These are phyloP conservation scores for Hirsutella minnesotensis DNA, from an alignment of 2,329 filamentous ascomycete genomes.

Conservation along the genomic window DNA sequence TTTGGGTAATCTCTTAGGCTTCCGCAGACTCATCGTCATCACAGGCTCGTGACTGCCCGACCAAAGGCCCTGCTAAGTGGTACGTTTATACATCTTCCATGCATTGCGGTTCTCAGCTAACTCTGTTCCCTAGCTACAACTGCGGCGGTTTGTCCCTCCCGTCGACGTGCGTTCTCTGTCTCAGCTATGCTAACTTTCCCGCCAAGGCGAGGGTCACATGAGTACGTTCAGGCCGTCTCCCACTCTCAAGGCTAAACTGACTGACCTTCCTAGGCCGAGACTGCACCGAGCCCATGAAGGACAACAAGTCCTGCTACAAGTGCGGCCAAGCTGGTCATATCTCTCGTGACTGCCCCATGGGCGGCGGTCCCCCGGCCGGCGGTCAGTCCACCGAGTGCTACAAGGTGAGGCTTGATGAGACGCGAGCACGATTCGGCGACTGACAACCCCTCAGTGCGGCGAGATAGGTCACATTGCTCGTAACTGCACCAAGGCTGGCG, in stretches of 20 bases:
- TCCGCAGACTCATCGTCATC: not conserved
- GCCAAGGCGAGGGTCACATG: constrained; percentile 57
- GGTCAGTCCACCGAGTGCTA: constrained; percentile 65
- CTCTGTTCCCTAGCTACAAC: constrained; percentile 54
- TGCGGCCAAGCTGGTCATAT: constrained; percentile 82
- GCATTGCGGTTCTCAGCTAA: not conserved
- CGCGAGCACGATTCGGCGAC: not conserved
- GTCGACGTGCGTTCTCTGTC: not conserved
- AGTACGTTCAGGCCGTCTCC: constrained; percentile 40
- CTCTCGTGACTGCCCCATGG: constrained; percentile 69
- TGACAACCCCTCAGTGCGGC: constrained; percentile 53
- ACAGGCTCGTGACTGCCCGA: constrained; percentile 76
- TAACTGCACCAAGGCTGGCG: constrained; percentile 62
- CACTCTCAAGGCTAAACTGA: not conserved
- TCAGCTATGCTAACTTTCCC: constrained; percentile 13
- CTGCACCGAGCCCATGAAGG: constrained; percentile 80
- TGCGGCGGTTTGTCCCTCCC: constrained; percentile 53
- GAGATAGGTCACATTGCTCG: constrained; percentile 93
- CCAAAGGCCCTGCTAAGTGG: constrained; percentile 74
- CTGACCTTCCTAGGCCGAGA: constrained; percentile 58
- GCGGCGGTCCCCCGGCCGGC: constrained; percentile 33
- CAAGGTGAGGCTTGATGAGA: constrained; percentile 42
- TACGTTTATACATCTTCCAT: constrained; percentile 30
- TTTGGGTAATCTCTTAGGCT: not conserved
- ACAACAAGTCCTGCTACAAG: constrained; percentile 67